Conservation (phyloP, 1,284 basidiomycete genomes). For the Amylostereum areolatum region DNA sequence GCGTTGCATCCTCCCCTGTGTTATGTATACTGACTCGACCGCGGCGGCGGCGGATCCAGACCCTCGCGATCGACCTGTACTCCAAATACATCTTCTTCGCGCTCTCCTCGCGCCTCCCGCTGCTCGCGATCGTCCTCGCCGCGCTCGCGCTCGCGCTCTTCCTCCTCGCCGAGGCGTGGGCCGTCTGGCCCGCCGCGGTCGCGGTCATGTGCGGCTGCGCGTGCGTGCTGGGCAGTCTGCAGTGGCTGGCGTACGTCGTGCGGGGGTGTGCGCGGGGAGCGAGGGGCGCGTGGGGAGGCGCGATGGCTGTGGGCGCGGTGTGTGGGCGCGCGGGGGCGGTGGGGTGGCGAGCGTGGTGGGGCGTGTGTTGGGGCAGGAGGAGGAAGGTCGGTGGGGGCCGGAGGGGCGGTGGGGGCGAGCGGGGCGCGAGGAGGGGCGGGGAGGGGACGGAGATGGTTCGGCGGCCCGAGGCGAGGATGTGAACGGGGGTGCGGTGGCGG, state of each 20-base stretch:
- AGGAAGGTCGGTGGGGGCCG: no score
- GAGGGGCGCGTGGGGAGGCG: conserved; percentile 17
- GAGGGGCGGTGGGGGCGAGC: no score
- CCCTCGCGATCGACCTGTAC: conserved; percentile 50
- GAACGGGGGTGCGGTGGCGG: no score
- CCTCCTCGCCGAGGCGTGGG: conserved; percentile 52
- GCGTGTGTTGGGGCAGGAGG: no score
- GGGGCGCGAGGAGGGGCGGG: no score
- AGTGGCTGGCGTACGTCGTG: conserved; percentile 59
- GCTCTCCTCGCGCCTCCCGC: conserved; percentile 55
- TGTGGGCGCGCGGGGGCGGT: conserved; percentile 1
- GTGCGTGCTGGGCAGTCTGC: conserved; percentile 50
- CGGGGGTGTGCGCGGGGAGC: conserved; percentile 12
- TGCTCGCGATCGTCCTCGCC: conserved; percentile 49
- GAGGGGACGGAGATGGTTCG: no score
- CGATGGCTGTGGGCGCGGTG: conserved; percentile 9
- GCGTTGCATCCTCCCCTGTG: conserved; percentile 10
- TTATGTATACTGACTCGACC: not conserved
- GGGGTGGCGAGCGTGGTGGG: not conserved
- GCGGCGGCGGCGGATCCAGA: conserved; percentile 23
- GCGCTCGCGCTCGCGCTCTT: conserved; percentile 51
- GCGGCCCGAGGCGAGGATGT: no score
- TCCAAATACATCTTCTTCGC: conserved; percentile 59
- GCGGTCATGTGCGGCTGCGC: conserved; percentile 49
- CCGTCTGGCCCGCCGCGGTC: conserved; percentile 55